Evolutionary conservation across 345 rosid species (phyloP), one percentile per base, ranked within the genome.

Genomic region (Populus euphratica): DNA sequence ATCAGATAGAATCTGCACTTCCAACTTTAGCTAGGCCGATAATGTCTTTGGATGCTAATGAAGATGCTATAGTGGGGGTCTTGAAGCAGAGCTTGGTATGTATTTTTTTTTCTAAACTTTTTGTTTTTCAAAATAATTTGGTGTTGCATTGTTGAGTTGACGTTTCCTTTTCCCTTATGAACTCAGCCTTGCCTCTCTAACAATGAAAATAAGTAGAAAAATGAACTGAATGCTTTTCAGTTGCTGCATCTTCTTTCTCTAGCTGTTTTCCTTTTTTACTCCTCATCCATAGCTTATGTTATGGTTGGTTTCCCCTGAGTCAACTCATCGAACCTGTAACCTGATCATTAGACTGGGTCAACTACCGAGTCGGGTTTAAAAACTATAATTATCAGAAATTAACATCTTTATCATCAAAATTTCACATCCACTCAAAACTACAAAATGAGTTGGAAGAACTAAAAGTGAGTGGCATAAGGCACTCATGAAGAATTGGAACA

Each of bases 21-120:
- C 97, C 98, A 77, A 87, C 91, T 85, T 83, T 96, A 70, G 86
- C 98, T 31, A 87, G 87, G 80, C 99, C 98, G 20, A 93, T 96
- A 29, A 91, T 96, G 98, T 92, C 98, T 68, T 85, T 96, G 86
- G 97, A 96, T 77, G 98, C 98, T 29, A 89, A 91, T 77, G 98
- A 96, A 86, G 98, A 93, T 90, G 98, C 99, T 74, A 89, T 92
- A 74, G 95, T 92, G 81, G 97, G 97, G 76, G 84, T 89, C 74
- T 80, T 96, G 85, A 96, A 96, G 87, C 98, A 90, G 84, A 92
- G 94, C 84, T 85, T 96, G 97, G 99, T 93, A 91, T 56, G 68
- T 50, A 68, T 49, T 56, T 84, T 65, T 65, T 69, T 76, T 73
- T 72, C 35, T 56, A n/a, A 59, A 63, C 44, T 68, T 56, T 66